Evolutionary conservation across 192 early-diverging fungal genomes (phyloP), one percentile per base, ranked within the genome.

Genomic region (Rhizoclosmatium sp.): DNA sequence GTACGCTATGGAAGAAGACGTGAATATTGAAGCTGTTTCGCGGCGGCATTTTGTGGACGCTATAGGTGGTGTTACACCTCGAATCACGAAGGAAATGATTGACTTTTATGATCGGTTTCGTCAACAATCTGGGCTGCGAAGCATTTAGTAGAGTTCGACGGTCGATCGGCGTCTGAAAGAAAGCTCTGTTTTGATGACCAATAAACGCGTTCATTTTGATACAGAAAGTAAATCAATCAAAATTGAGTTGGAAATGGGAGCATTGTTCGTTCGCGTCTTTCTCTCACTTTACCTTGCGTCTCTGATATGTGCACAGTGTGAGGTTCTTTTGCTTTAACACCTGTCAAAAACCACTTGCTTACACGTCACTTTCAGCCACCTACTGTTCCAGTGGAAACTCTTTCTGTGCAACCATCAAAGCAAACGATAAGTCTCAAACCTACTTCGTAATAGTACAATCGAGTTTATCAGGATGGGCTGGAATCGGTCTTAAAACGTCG

Each of bases 61-160:
- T 0, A 62, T 94, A 9, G 39, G 49, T 9, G 76, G 71, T 3
- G 91, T 94, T 75, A 91, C 90, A 1, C 85, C 90, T 47, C 88
- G 95, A 41, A 97, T 99, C 68, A 95, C 95, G 3, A 87, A 83
- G 1, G 96, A 98, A 68, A 97, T 98, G 94, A 85, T 99, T 39
- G 80, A 80, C 46, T 99, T 98, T 80, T 99, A 98, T 75, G 90
- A 92, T 41, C 77, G 86, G 12, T 99, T 96, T 80, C 82, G 89
- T 39, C 48, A 74, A 56, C 65, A 76, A 56, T 79, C 79, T 62
- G 85, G 89, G 7, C 82, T 76, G 45, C 40, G 75, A 41, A 76
- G 75, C 44, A 76, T 76, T 68, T 68, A 64, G 23, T 39, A 64
- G 31, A 31, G 31, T 31, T 31, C 31, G 31, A 31, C 0, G 1